Percentiles rank a stretch among this genome's conserved stretches.
These are phyloP conservation scores for Mortierella sp. DNA, from an alignment of 371 early-diverging fungal genomes.

Conservation along the genomic window DNA sequence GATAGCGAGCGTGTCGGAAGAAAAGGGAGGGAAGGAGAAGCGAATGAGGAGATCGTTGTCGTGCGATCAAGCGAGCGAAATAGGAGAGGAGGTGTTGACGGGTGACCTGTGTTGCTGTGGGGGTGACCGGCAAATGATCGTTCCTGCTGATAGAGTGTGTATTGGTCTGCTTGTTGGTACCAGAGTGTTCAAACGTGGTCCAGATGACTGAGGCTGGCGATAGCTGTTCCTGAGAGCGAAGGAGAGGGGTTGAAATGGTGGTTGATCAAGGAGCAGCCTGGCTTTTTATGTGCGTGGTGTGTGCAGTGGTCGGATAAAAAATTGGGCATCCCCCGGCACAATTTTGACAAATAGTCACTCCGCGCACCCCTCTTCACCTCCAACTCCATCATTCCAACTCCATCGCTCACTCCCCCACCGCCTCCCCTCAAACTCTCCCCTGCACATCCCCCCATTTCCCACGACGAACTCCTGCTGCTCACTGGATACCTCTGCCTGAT, in stretches of 20 bases:
- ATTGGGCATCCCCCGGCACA: slow-evolving; percentile 17
- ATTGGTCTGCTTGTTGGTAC: neutral
- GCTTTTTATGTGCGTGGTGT: neutral
- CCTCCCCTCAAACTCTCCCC: too few species aligned
- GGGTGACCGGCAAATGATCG: neutral
- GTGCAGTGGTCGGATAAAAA: slow-evolving; percentile 9
- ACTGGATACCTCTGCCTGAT: too few species aligned
- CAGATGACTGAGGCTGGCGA: too few species aligned
- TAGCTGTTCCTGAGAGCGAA: too few species aligned
- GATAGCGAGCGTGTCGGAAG: neutral
- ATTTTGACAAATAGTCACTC: slow-evolving; percentile 20
- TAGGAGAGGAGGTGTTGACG: neutral
- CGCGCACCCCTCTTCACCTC: too few species aligned
- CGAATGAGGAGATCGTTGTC: neutral
- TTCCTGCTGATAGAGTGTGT: neutral
- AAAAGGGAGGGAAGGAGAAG: neutral
- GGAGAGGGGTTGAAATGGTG: too few species aligned
- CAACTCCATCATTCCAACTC: too few species aligned
- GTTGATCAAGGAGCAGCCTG: neutral
- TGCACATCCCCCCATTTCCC: too few species aligned
- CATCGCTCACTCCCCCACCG: too few species aligned
- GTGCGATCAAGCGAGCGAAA: neutral
- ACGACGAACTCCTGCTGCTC: too few species aligned
- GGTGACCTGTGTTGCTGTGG: neutral
- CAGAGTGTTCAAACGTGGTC: too few species aligned